phyloP scores from a whole-genome alignment of 2,329 filamentous ascomycete genomes.

The Monosporascus sp. region DNA sequence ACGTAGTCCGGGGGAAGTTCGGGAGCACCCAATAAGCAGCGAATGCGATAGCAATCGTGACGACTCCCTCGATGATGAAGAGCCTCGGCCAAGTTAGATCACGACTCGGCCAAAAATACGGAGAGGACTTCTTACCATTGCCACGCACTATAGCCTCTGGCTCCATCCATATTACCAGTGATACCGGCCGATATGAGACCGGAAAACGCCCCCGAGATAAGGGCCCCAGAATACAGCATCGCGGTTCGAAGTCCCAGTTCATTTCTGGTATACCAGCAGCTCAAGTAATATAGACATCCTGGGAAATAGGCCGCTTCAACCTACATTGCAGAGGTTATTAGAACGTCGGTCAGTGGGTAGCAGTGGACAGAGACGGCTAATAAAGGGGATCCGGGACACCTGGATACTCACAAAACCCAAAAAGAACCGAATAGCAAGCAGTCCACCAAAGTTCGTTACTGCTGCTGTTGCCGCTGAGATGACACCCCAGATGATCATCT shows the following conservation, averaged over 20 bases:
- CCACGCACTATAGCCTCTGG: conserved; percentile 54
- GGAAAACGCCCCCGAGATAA: conserved; percentile 68
- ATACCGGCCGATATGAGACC: conserved; percentile 62
- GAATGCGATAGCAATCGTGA: conserved; percentile 58
- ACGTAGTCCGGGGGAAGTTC: conserved; percentile 59
- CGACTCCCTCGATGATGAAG: conserved; percentile 65
- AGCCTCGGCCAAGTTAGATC: conserved; percentile 26
- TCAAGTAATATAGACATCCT: conserved; percentile 58
- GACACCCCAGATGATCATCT: conserved; percentile 46
- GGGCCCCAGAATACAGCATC: conserved; percentile 61
- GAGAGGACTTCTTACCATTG: conserved; percentile 37
- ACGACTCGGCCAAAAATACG: neutral
- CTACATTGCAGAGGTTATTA: neutral
- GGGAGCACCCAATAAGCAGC: conserved; percentile 56
- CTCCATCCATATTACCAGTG: conserved; percentile 57
- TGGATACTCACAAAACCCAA: conserved; percentile 27
- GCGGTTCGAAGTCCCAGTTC: conserved; percentile 63
- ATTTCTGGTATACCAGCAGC: conserved; percentile 64
- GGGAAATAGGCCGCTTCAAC: conserved; percentile 27
- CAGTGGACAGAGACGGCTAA: neutral
- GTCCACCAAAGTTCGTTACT: conserved; percentile 29
- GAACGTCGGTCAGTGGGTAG: neutral
- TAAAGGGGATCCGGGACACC: neutral
- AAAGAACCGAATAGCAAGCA: conserved; percentile 38
- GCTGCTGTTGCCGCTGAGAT: conserved; percentile 38